These are phyloP conservation scores for Syzygium malaccense DNA, from an alignment of 441 rosid genomes.

Conservation along the genomic window DNA sequence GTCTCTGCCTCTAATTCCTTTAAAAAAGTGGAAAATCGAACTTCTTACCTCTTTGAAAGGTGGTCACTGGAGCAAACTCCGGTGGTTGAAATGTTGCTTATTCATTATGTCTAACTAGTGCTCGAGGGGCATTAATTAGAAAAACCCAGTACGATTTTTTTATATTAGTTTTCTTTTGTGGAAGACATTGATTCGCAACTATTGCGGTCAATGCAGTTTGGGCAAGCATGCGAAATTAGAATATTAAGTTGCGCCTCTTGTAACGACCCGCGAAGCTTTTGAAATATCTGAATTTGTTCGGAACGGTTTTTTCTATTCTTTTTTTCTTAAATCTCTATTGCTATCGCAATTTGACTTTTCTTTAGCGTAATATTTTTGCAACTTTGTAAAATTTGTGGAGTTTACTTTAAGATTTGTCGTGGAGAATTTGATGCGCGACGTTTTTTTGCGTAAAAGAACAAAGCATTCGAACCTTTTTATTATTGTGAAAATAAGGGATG, in stretches of 20 bases:
- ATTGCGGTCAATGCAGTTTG: not conserved
- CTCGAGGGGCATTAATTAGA: not conserved
- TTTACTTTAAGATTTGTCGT: not conserved
- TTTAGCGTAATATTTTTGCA: not conserved
- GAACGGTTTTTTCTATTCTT: not conserved
- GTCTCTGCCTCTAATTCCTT: too few species aligned
- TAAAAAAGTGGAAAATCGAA: rapidly evolving
- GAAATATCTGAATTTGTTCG: not conserved
- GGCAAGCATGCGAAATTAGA: not conserved
- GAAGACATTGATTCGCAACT: not conserved
- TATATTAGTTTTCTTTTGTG: not conserved
- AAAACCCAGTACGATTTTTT: not conserved
- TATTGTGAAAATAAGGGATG: not conserved
- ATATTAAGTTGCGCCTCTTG: not conserved
- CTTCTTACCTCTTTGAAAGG: too few species aligned
- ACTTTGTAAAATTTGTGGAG: not conserved
- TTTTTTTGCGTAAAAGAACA: not conserved
- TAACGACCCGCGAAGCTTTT: not conserved
- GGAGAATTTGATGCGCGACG: not conserved
- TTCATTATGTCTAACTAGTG: not conserved
- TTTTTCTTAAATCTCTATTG: too few species aligned
- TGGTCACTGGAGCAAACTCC: too few species aligned
- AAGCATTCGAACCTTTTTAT: not conserved
- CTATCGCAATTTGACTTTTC: not conserved
- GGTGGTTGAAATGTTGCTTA: not conserved